phyloP scores from a whole-genome alignment of 176 grass and related monocot genomes.

The Guadua angustifolia region DNA sequence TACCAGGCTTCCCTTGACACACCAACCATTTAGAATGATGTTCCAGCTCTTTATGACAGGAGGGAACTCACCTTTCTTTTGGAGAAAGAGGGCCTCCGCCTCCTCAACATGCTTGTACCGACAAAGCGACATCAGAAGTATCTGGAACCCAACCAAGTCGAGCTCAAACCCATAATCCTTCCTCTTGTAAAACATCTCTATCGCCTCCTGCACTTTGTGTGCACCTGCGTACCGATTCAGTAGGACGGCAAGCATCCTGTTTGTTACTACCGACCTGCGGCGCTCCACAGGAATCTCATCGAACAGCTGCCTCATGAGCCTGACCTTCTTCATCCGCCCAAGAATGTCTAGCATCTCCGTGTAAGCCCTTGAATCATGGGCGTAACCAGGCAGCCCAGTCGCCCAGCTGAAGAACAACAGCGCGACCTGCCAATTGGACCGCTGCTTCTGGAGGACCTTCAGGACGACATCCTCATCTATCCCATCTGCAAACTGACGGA shows the following conservation, averaged over 20 bases:
- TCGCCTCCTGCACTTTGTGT: slow-evolving; percentile 71
- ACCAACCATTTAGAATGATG: slow-evolving; percentile 85
- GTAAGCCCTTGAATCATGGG: slow-evolving; percentile 52
- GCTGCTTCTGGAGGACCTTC: slow-evolving; percentile 56
- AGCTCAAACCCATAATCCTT: slow-evolving; percentile 66
- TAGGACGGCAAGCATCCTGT: slow-evolving; percentile 68
- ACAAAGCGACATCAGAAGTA: slow-evolving; percentile 70
- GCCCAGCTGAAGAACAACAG: slow-evolving; percentile 68
- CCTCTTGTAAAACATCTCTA: slow-evolving; percentile 68
- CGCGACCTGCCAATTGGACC: slow-evolving; percentile 63
- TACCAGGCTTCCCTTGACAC: slow-evolving; percentile 63
- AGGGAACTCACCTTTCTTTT: slow-evolving; percentile 64
- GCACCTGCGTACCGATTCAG: slow-evolving; percentile 66
- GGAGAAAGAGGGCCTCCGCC: slow-evolving; percentile 71
- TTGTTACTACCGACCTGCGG: slow-evolving; percentile 10
- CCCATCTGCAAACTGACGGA: slow-evolving; percentile 33
- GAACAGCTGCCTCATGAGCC: slow-evolving; percentile 58
- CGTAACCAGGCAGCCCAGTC: slow-evolving; percentile 25
- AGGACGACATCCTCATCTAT: slow-evolving; percentile 62
- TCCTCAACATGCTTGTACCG: slow-evolving; percentile 80
- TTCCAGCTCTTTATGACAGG: slow-evolving; percentile 79
- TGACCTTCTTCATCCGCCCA: slow-evolving; percentile 77
- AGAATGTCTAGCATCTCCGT: slow-evolving; percentile 74
- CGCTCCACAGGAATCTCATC: slow-evolving; percentile 57
- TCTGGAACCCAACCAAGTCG: slow-evolving; percentile 67